phyloP scores from a whole-genome alignment of 495 filamentous ascomycete genomes.

The Aspergillus panamensis region DNA sequence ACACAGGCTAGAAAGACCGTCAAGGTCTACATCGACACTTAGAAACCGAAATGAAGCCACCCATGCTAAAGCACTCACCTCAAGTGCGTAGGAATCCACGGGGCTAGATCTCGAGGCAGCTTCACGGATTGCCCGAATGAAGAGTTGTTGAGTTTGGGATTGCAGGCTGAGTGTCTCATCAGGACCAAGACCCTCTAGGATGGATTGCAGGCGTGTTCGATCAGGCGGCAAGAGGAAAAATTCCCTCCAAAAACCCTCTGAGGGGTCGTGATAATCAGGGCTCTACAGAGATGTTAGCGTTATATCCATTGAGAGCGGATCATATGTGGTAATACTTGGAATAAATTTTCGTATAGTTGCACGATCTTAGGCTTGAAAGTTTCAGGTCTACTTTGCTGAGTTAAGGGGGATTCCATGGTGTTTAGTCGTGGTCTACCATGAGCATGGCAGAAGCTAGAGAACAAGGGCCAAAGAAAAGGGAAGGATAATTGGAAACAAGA shows the following conservation, averaged over 20 bases:
- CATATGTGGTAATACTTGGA: constrained; percentile 58
- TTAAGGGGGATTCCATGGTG: constrained; percentile 84
- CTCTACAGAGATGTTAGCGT: constrained; percentile 19
- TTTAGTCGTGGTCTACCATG: constrained; percentile 15
- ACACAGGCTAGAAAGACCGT: constrained; percentile 79
- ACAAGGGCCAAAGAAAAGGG: neutral
- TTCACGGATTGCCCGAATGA: constrained; percentile 65
- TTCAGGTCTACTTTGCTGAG: constrained; percentile 86
- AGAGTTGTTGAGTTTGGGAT: constrained; percentile 73
- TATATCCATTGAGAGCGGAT: constrained; percentile 4
- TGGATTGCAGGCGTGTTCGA: constrained; percentile 55
- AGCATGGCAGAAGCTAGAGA: constrained; percentile 14
- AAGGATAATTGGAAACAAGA: neutral
- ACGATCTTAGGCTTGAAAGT: constrained; percentile 92
- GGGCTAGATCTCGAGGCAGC: constrained; percentile 60
- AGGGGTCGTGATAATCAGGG: constrained; percentile 59
- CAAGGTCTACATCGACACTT: constrained; percentile 65
- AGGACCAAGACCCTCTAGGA: constrained; percentile 64
- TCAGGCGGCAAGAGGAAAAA: constrained; percentile 89
- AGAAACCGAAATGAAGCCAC: constrained; percentile 28
- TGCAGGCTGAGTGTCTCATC: constrained; percentile 74
- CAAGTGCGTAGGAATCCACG: constrained; percentile 75
- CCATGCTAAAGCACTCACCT: constrained; percentile 56
- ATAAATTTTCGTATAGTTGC: constrained; percentile 79
- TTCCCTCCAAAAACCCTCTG: constrained; percentile 94